Evolutionary conservation across 2,329 filamentous ascomycete species (phyloP).

Genomic region (Geosmithia morbida): DNA sequence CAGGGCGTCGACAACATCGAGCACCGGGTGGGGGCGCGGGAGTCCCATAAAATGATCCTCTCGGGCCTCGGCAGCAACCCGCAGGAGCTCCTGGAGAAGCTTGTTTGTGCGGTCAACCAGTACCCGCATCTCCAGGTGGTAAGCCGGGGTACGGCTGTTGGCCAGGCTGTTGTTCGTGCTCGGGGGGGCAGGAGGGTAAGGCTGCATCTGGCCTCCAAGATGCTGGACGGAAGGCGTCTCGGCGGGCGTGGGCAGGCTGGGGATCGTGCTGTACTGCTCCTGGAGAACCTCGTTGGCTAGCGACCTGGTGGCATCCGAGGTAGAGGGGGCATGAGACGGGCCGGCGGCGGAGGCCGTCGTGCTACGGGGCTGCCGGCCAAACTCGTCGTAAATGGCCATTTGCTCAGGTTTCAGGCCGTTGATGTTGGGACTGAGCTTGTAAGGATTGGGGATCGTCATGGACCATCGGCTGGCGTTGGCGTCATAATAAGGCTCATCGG

Average conservation of each 20-base stretch:
- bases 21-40: conserved; percentile 40
- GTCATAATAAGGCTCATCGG: conserved; percentile 76
- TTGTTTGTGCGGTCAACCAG: conserved; percentile 43
- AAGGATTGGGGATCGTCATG: conserved; percentile 85
- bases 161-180: conserved; percentile 17
- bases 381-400: conserved; percentile 92
- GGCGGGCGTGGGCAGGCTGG: conserved; percentile 41
- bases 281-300: conserved; percentile 50
- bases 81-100: conserved; percentile 41
- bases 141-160: conserved; percentile 35
- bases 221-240: conserved; percentile 44
- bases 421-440: conserved; percentile 59
- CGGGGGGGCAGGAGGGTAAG: conserved; percentile 39
- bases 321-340: conserved; percentile 37
- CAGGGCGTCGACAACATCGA: conserved; percentile 49
- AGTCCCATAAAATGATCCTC: conserved; percentile 48
- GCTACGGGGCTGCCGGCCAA: conserved; percentile 69
- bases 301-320: conserved; percentile 45
- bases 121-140: conserved; percentile 34
- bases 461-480: conserved; percentile 77
- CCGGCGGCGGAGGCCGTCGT: conserved; percentile 30
- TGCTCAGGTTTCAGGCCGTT: conserved; percentile 78
- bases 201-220: conserved; percentile 35
- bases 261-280: conserved; percentile 44
- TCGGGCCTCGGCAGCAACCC: conserved; percentile 33